These are phyloP conservation scores for Schizothecium vesticola DNA, from an alignment of 495 filamentous ascomycete genomes.

Conservation along the genomic window DNA sequence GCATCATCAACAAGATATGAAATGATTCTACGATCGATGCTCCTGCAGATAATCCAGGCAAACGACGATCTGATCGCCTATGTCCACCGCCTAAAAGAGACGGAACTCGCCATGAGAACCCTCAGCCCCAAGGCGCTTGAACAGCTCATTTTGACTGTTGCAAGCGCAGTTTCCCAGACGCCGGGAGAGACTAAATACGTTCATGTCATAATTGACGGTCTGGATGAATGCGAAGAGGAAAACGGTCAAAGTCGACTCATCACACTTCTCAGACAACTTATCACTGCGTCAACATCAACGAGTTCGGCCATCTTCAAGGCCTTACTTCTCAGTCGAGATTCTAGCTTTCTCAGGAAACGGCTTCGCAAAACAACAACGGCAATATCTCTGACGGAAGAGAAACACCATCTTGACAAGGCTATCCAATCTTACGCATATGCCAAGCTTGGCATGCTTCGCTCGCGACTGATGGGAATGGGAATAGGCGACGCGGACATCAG, in stretches of 20 bases:
- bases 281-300: no score
- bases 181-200: neutral
- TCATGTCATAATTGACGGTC: neutral
- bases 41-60: slow-evolving; percentile 23
- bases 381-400: no score
- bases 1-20: slow-evolving; percentile 27
- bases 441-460: no score
- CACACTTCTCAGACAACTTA: no score
- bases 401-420: no score
- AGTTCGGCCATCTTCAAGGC: no score
- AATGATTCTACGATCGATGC: slow-evolving; percentile 25
- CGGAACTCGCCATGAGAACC: slow-evolving; percentile 11
- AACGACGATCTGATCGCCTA: slow-evolving; percentile 24
- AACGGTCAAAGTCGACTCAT: slow-evolving; percentile 12
- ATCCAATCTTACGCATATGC: no score
- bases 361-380: no score
- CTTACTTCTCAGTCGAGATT: no score
- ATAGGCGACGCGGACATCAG: no score
- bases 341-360: no score
- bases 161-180: neutral
- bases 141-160: slow-evolving; percentile 14
- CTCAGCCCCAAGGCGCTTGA: slow-evolving; percentile 17
- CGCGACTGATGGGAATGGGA: no score
- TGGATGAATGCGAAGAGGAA: slow-evolving; percentile 22
- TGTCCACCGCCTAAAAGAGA: slow-evolving; percentile 21